Evolutionary conservation across 148 eudicot species (phyloP).

Genomic region (Cornus suecica): DNA sequence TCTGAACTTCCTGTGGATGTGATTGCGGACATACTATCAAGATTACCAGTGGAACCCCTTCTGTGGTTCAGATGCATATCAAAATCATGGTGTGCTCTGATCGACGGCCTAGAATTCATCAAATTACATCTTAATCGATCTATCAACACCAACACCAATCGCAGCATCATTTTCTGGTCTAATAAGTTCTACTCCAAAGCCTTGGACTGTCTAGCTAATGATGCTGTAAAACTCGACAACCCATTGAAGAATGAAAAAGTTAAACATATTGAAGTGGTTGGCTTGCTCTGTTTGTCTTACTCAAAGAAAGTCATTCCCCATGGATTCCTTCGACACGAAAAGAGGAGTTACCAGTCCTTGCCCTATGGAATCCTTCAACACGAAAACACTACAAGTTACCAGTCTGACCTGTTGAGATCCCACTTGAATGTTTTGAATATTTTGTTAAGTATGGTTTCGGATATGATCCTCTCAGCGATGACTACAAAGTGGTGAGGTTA

Average conservation of each 20-base stretch:
- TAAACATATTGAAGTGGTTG: constrained; percentile 24
- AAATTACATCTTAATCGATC: constrained; percentile 32
- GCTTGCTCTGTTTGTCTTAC: constrained; percentile 29
- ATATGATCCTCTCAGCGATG: constrained; percentile 36
- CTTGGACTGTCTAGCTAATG: constrained; percentile 17
- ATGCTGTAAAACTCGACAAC: constrained; percentile 5
- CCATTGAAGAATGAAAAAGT: constrained; percentile 17
- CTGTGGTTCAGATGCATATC: constrained; percentile 24
- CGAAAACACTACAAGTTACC: too few relatives aligned
- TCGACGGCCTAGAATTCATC: constrained; percentile 2
- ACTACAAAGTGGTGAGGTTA: constrained; percentile 47
- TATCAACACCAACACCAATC: constrained; percentile 8
- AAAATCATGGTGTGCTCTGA: constrained; percentile 12
- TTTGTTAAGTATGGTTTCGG: constrained; percentile 34
- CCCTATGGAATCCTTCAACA: too few relatives aligned
- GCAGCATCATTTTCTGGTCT: constrained; percentile 10
- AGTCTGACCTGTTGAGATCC: too few relatives aligned
- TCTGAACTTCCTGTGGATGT: constrained; percentile 17
- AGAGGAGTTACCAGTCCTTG: constrained; percentile 17
- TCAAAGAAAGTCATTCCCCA: constrained; percentile 6
- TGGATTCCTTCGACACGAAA: constrained; percentile 33
- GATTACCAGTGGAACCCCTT: constrained; percentile 6
- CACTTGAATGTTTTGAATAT: neutral
- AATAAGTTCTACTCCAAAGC: constrained; percentile 9
- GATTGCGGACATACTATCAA: constrained; percentile 11